Conservation (phyloP, 78 protist genomes). For the slime mould (Dictyostelium discoideum) region DNA sequence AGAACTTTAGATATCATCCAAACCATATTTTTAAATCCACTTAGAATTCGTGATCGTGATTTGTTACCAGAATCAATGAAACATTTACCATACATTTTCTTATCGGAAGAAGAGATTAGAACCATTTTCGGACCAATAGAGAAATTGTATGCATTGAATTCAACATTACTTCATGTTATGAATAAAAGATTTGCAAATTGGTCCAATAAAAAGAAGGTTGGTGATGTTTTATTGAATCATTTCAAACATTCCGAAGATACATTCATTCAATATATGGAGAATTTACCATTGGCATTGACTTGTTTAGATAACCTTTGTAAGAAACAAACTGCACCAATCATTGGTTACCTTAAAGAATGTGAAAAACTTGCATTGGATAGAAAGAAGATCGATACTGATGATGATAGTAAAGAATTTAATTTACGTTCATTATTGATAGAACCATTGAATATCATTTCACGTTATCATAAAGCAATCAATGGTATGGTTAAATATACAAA, state of each 20-base stretch:
- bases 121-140: slow-evolving; percentile 51
- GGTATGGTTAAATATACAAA: slow-evolving; percentile 78
- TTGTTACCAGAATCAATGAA: slow-evolving; percentile 38
- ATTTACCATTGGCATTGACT: slow-evolving; percentile 25
- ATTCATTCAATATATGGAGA: slow-evolving; percentile 34
- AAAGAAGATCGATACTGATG: slow-evolving; percentile 48
- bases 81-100: slow-evolving; percentile 62
- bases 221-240: slow-evolving; percentile 56
- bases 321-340: slow-evolving; percentile 29
- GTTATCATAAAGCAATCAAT: slow-evolving; percentile 50
- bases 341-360: slow-evolving; percentile 38
- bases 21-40: slow-evolving; percentile 46
- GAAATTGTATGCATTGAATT: slow-evolving; percentile 20
- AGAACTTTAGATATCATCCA: slow-evolving; percentile 19
- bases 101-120: slow-evolving; percentile 53
- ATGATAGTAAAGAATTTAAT: slow-evolving; percentile 39
- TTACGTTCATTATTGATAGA: slow-evolving; percentile 26
- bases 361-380: slow-evolving; percentile 34
- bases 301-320: slow-evolving; percentile 25
- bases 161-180: slow-evolving; percentile 7
- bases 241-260: slow-evolving; percentile 35
- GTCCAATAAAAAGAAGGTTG: slow-evolving; percentile 36
- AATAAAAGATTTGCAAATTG: slow-evolving; percentile 11
- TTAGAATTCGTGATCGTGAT: slow-evolving; percentile 58
- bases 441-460: slow-evolving; percentile 25